Conservation (phyloP, 2,329 filamentous ascomycete species). For the Penicillium sp. region DNA sequence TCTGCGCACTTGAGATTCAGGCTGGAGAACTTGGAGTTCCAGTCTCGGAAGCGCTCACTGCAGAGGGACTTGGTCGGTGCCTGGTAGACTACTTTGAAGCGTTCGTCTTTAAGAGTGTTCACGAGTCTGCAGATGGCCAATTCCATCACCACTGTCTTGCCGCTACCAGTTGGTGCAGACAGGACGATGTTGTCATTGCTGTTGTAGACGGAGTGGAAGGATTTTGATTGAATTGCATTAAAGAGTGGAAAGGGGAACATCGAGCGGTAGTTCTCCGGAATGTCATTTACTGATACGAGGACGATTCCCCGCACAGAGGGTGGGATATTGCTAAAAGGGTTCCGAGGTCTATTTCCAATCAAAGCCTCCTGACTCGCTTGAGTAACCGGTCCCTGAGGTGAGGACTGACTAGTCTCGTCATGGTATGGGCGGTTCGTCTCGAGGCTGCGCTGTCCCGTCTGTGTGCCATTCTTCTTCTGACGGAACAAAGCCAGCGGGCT, state of each 20-base stretch:
- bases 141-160: slow-evolving; percentile 79
- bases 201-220: slow-evolving; percentile 64
- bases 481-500: slow-evolving; percentile 32
- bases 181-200: slow-evolving; percentile 74
- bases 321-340: slow-evolving; percentile 26
- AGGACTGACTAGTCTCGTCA: neutral
- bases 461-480: neutral
- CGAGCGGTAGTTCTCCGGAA: slow-evolving; percentile 67
- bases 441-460: slow-evolving; percentile 1
- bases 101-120: slow-evolving; percentile 51
- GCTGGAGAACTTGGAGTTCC: slow-evolving; percentile 68
- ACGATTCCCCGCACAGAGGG: slow-evolving; percentile 56
- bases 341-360: neutral
- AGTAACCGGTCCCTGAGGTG: neutral
- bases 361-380: neutral
- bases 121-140: slow-evolving; percentile 74
- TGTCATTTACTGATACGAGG: slow-evolving; percentile 55
- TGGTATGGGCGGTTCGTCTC: neutral
- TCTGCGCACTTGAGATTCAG: slow-evolving; percentile 70
- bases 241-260: slow-evolving; percentile 73
- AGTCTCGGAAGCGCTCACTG: slow-evolving; percentile 71
- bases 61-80: slow-evolving; percentile 83
- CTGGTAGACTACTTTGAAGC: slow-evolving; percentile 81
- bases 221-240: slow-evolving; percentile 80
- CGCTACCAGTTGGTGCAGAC: slow-evolving; percentile 78